These are phyloP conservation scores for Stephanodiscus minutulus DNA, from an alignment of 108 stramenopile genomes.

Conservation along the genomic window DNA sequence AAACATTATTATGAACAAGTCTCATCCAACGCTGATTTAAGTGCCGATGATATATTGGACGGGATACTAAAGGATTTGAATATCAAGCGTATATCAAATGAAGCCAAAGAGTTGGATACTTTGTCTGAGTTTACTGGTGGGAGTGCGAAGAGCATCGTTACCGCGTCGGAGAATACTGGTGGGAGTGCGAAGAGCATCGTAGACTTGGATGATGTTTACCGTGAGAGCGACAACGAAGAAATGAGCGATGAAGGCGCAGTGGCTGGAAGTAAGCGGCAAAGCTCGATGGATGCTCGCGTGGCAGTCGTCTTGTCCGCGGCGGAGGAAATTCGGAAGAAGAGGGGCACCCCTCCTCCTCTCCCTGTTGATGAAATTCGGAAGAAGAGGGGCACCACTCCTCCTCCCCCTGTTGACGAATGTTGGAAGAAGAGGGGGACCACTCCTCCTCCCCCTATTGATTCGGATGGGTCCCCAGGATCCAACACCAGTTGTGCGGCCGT, in stretches of 20 bases:
- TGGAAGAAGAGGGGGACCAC: not conserved
- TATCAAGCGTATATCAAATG: not conserved
- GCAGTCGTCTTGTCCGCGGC: slow-evolving; percentile 2
- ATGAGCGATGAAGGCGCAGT: not conserved
- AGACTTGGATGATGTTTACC: not conserved
- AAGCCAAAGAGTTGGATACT: not conserved
- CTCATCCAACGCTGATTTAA: not conserved
- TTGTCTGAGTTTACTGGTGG: not conserved
- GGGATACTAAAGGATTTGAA: slow-evolving; percentile 4
- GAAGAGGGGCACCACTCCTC: no score
- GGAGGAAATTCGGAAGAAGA: no score
- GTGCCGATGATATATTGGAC: slow-evolving; percentile 5
- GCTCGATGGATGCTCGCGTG: not conserved
- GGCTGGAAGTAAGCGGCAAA: not conserved
- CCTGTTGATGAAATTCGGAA: no score
- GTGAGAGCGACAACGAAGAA: not conserved
- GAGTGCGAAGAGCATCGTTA: not conserved
- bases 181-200: not conserved
- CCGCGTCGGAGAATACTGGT: not conserved
- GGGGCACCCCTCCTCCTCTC: no score
- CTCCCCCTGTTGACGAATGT: no score
- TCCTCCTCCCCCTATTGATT: no score
- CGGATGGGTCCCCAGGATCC: no score
- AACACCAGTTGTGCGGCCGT: no score
- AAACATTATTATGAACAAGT: not conserved